phyloP scores from a whole-genome alignment of 331 rosid species.

The Phaseolus coccineus region DNA sequence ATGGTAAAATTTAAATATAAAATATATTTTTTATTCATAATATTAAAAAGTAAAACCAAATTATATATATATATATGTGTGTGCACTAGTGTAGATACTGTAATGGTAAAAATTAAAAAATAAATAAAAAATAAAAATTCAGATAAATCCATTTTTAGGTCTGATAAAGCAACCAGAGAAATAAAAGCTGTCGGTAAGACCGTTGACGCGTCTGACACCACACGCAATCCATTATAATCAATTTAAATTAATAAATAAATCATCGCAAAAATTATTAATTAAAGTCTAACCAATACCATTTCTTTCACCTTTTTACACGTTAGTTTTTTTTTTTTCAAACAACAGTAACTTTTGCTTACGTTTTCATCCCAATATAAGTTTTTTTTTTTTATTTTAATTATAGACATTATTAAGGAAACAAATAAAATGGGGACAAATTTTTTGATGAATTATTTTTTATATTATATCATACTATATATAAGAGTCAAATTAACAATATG shows the following conservation, averaged over 20 bases:
- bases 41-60: no score
- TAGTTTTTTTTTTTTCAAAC: not conserved
- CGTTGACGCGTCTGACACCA: constrained; percentile 51
- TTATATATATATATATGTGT: no score
- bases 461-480: no score
- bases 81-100: no score
- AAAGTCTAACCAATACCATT: not conserved
- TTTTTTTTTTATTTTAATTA: no score
- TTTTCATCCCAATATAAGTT: not conserved
- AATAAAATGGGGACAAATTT: no score
- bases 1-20: no score
- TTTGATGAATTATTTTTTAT: no score
- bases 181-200: constrained; percentile 56
- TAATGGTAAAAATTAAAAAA: not conserved
- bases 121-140: constrained; percentile 9
- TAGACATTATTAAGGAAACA: no score
- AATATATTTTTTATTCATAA: no score
- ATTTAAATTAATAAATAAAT: constrained; percentile 29
- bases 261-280: constrained; percentile 14
- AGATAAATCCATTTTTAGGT: constrained; percentile 40
- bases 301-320: not conserved
- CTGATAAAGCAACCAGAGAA: constrained; percentile 42
- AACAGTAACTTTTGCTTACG: not conserved
- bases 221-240: constrained; percentile 44
- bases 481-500: no score